Evolutionary conservation across 2,329 filamentous ascomycete genomes (phyloP), one percentile per base, ranked within the genome.

Genomic region (Aaosphaeria pasadenensis): DNA sequence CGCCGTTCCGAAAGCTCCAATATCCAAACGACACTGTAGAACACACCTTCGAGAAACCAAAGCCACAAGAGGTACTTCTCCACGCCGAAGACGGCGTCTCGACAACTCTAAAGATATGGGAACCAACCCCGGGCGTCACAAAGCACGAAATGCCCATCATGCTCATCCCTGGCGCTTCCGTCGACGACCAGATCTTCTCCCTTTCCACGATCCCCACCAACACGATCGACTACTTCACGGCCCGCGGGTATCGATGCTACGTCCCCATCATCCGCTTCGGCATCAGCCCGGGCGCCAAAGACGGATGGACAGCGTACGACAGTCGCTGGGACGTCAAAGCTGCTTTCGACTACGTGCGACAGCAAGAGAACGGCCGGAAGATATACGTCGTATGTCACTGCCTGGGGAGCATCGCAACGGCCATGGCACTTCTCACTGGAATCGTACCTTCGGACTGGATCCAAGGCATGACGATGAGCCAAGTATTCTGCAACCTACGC

Each of bases 131-230:
- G 28, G n/a, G n/a, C 6, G 11, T 30, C 36, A 1, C 9, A 33
- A 35, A 32, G 39, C 32, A n/a, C 11, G 42, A 70, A 13, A 63
- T 72, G 6, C 74, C 58, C 51, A 67, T 86, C 5, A 76, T 86
- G 50, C 77, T 86, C 73, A 74, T 86, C 40, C 82, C 83, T 0
- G 84, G 83, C 17, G 82, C 82, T 0, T 74, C 80, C 1, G 83
- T 86, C 1, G 80, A 85, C 60, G 80, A 86, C 55, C 78, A 82
- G 52, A 83, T 86, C 45, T 86, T 75, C 52, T 77, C 83, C 0
- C 71, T 84, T 30, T 82, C 83, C 2, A 86, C 83, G 2, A 83
- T 86, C 46, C 74, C 76, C n/a, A 78, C 77, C 53, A 85, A 86
- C 60, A 75, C 81, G 1, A 76, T 86, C 52, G 82, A 85, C 59